phyloP scores from a whole-genome alignment of 768 basidiomycete species.

The Serendipita indica region DNA sequence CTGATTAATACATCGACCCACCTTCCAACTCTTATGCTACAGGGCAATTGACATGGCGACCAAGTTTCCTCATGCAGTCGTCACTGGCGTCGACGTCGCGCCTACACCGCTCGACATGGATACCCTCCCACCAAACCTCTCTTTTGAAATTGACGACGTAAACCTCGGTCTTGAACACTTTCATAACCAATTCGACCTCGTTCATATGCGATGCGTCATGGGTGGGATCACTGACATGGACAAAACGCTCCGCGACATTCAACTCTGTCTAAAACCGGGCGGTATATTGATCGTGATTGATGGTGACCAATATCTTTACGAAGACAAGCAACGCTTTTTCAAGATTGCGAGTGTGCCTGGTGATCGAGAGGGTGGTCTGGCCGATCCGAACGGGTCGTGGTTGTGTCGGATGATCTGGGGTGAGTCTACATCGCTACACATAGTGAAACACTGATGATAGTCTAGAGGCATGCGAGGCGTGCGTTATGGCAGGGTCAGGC shows the following conservation, averaged over 20 bases:
- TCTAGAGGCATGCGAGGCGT: neutral
- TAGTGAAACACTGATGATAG: neutral
- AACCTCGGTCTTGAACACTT: conserved; percentile 1
- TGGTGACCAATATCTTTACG: neutral
- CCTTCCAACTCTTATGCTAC: neutral
- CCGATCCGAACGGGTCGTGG: neutral
- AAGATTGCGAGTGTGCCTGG: neutral
- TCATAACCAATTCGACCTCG: neutral
- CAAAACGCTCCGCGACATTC: neutral
- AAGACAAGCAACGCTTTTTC: neutral
- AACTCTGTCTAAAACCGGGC: neutral
- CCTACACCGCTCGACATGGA: neutral
- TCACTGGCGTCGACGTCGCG: neutral
- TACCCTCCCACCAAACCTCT: conserved; percentile 2
- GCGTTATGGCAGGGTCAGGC: neutral
- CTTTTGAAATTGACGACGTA: conserved; percentile 4
- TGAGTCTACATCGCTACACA: neutral
- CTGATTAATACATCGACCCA: neutral
- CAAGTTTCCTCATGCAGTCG: neutral
- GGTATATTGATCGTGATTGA: neutral
- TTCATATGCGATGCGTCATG: conserved; percentile 1
- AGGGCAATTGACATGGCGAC: neutral
- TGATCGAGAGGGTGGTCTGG: neutral
- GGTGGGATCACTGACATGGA: neutral
- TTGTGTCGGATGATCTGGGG: neutral